Percentiles rank a stretch among this genome's conserved stretches.
Conservation (phyloP, 2,329 filamentous ascomycete species). For the Hymenoscyphus linearis region DNA sequence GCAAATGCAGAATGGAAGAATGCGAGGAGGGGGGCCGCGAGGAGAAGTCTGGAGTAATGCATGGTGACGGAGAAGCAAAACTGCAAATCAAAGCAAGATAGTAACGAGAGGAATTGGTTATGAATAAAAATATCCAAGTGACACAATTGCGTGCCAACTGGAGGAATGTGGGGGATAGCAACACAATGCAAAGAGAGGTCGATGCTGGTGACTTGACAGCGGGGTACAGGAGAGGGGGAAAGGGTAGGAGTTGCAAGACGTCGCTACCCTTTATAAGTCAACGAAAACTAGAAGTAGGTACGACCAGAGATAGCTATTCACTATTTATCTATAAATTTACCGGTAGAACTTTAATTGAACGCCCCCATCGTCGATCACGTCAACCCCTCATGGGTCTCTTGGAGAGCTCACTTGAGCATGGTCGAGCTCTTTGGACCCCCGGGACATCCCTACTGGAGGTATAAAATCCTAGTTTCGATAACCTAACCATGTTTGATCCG, state of each 20-base stretch:
- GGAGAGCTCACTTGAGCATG: conserved; percentile 3
- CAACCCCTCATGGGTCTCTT: background rate
- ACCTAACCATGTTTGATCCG: conserved; percentile 3
- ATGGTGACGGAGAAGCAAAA: conserved; percentile 10
- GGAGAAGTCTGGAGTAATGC: conserved; percentile 18
- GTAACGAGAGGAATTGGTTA: background rate
- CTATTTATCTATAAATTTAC: background rate
- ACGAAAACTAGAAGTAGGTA: background rate
- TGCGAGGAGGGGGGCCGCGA: conserved; percentile 15
- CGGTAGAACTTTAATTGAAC: background rate
- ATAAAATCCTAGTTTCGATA: background rate
- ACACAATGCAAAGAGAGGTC: background rate
- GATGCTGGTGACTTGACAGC: background rate
- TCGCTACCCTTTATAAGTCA: background rate
- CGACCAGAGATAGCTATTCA: background rate
- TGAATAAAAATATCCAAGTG: background rate
- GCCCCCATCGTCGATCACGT: conserved; percentile 5
- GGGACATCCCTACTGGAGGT: conserved; percentile 1
- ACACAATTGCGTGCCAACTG: background rate
- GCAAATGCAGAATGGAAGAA: conserved; percentile 16
- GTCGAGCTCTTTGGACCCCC: background rate
- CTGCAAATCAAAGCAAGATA: background rate
- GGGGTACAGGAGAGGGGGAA: background rate
- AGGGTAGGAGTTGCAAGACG: background rate
- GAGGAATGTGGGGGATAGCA: background rate